Conservation (phyloP, 305 asterid species). For the Coffea humblotiana region DNA sequence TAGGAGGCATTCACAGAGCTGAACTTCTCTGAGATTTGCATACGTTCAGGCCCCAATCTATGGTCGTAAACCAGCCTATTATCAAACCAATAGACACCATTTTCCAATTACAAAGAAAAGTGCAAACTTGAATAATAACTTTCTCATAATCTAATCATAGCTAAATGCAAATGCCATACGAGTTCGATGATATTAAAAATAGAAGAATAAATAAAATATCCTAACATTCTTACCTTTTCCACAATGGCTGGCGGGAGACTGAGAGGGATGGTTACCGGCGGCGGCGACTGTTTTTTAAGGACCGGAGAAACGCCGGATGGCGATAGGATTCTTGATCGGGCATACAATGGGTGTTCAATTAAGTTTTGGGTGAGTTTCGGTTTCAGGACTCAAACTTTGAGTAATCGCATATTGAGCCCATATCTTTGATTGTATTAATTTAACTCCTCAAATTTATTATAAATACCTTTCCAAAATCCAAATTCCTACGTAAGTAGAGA, state of each 20-base stretch:
- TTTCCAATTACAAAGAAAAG: too few relatives aligned
- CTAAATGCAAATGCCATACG: too few relatives aligned
- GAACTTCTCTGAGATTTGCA: background rate
- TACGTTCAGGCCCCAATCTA: too few relatives aligned
- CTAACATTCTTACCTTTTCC: background rate
- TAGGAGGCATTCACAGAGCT: too few relatives aligned
- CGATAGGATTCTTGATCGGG: background rate
- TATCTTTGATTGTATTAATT: background rate
- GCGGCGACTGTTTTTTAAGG: background rate
- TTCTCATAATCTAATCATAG: too few relatives aligned
- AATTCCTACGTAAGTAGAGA: too few relatives aligned
- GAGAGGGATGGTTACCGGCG: background rate
- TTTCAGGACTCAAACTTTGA: background rate
- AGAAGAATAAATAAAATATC: background rate
- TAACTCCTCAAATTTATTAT: background rate
- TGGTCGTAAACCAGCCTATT: too few relatives aligned
- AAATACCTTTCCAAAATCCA: too few relatives aligned
- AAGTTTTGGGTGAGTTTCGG: background rate
- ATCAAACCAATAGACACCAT: too few relatives aligned
- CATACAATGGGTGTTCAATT: background rate
- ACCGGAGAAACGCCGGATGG: background rate
- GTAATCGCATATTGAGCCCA: background rate
- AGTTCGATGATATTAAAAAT: too few relatives aligned
- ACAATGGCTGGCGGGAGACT: background rate
- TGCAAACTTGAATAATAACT: too few relatives aligned